Evolutionary conservation across 352 stramenopile genomes (phyloP).

Genomic region (Phytophthora cactorum): DNA sequence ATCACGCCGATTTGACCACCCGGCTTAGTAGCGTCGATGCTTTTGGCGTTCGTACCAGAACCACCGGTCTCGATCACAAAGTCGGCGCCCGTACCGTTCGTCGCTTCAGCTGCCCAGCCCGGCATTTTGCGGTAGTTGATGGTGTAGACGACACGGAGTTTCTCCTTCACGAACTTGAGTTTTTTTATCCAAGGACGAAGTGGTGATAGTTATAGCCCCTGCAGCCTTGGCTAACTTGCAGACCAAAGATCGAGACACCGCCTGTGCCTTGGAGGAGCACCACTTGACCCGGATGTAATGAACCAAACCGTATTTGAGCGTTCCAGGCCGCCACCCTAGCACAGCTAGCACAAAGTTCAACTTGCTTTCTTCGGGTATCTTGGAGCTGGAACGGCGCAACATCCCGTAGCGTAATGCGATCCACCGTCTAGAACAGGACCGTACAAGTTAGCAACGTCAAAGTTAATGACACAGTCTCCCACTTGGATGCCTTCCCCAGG

Average conservation of each 20-base stretch:
- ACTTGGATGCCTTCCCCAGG: background rate
- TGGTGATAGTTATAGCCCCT: background rate
- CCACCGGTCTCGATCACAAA: background rate
- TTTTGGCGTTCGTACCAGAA: background rate
- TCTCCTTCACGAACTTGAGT: background rate
- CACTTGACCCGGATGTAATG: background rate
- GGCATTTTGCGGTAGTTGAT: no score
- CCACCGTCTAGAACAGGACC: background rate
- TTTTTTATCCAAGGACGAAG: background rate
- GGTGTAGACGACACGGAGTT: no score
- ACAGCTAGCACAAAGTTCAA: background rate
- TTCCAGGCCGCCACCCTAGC: no score
- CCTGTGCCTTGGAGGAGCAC: background rate
- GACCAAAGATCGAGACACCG: background rate
- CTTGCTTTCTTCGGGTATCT: background rate
- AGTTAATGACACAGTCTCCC: background rate
- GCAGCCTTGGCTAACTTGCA: background rate
- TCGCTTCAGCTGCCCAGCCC: no score
- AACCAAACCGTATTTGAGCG: background rate
- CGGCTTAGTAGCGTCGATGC: background rate
- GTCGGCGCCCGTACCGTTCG: background rate
- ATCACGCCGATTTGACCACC: slow-evolving; percentile 34
- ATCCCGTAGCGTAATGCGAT: background rate
- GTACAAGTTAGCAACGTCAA: background rate
- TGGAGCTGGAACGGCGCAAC: background rate